Evolutionary conservation across 352 stramenopile species (phyloP).

Genomic region (Globisporangium irregulare): DNA sequence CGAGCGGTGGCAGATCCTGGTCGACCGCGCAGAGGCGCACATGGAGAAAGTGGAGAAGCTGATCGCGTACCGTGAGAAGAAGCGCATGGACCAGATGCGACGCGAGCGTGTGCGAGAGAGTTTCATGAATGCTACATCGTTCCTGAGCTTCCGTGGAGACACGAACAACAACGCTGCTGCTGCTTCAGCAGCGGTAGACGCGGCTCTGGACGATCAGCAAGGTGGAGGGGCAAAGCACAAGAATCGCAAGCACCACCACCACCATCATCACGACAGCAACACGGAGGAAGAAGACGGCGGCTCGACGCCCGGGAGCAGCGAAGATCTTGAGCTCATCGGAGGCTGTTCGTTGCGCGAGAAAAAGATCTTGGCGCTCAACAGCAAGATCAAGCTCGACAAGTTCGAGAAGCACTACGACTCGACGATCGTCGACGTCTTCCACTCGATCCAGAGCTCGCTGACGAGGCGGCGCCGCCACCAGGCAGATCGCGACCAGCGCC

Average conservation of each 20-base stretch:
- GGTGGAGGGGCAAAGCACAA: neutral
- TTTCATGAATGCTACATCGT: conserved; percentile 23
- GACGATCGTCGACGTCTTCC: conserved; percentile 56
- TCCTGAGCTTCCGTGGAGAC: conserved; percentile 14
- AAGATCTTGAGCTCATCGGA: neutral
- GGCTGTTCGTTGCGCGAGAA: conserved; percentile 49
- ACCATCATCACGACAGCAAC: conserved; percentile 3
- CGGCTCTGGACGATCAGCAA: conserved; percentile 3
- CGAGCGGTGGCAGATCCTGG: conserved; percentile 53
- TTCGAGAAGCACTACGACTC: conserved; percentile 67
- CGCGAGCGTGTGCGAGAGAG: conserved; percentile 31
- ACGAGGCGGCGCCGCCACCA: conserved; percentile 12
- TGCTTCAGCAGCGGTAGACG: neutral
- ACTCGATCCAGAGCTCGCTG: conserved; percentile 40
- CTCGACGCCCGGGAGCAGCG: neutral
- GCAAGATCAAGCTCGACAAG: conserved; percentile 42
- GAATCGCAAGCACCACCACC: neutral
- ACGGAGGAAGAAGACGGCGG: conserved; percentile 13
- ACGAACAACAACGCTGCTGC: neutral
- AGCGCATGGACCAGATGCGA: conserved; percentile 30
- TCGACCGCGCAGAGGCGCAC: conserved; percentile 46
- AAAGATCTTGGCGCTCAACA: conserved; percentile 54
- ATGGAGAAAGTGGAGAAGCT: conserved; percentile 66
- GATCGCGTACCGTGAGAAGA: conserved; percentile 46
- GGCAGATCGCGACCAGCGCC: conserved; percentile 4